Conservation (phyloP, 2,329 filamentous ascomycete species). For the Aureobasidium sp. region DNA sequence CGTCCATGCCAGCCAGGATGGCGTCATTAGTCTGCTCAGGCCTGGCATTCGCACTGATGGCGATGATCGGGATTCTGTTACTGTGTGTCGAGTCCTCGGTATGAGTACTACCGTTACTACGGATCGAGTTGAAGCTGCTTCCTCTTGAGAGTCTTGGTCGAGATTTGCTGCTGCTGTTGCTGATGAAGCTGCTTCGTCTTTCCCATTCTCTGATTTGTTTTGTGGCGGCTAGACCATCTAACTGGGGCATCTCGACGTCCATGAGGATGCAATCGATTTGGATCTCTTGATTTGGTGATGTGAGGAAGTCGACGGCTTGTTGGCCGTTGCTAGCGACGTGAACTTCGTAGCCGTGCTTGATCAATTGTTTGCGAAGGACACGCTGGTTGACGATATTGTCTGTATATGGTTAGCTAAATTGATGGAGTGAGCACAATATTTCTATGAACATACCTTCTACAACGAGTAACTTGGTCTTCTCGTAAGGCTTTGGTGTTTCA, state of each 20-base stretch:
- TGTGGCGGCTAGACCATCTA: constrained; percentile 68
- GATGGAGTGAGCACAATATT: constrained; percentile 22
- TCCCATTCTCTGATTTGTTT: constrained; percentile 56
- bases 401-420: constrained; percentile 10
- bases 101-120: constrained; percentile 37
- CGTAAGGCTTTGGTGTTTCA: not conserved
- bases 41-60: constrained; percentile 68
- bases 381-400: constrained; percentile 26
- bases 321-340: constrained; percentile 24
- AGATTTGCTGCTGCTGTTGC: not conserved
- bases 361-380: constrained; percentile 25
- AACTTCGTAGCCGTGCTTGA: constrained; percentile 24
- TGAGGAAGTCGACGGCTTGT: constrained; percentile 25
- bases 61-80: constrained; percentile 55
- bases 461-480: constrained; percentile 18
- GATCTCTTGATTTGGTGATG: constrained; percentile 18
- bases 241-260: constrained; percentile 58
- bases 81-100: not conserved
- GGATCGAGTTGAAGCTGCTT: constrained; percentile 32
- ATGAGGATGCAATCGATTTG: not conserved
- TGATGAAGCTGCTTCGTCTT: not conserved
- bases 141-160: not conserved
- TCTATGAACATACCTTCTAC: constrained; percentile 23
- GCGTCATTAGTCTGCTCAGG: constrained; percentile 34
- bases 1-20: constrained; percentile 28